These are phyloP conservation scores for Fulvia fulva DNA, from an alignment of 2,329 filamentous ascomycete genomes.

Conservation along the genomic window DNA sequence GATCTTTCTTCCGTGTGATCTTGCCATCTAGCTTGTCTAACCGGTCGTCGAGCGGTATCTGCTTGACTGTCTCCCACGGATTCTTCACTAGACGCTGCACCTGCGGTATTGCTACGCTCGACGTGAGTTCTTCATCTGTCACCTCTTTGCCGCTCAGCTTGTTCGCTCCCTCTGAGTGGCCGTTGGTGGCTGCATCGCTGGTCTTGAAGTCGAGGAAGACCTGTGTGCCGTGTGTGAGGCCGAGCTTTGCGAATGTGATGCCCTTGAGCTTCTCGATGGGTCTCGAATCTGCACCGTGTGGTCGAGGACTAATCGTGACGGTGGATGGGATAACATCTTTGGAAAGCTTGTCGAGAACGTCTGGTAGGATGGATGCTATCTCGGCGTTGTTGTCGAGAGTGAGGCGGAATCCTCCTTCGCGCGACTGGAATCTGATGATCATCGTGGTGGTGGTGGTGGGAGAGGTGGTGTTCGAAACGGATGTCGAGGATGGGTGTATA, in stretches of 20 bases:
- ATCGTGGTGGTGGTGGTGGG: slow-evolving; percentile 47
- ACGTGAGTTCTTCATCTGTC: slow-evolving; percentile 62
- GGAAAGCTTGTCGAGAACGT: slow-evolving; percentile 60
- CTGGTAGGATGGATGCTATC: slow-evolving; percentile 57
- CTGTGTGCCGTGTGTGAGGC: slow-evolving; percentile 74
- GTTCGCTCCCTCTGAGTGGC: slow-evolving; percentile 48
- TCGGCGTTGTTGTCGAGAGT: slow-evolving; percentile 69
- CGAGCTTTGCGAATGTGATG: slow-evolving; percentile 55
- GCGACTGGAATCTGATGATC: slow-evolving; percentile 82
- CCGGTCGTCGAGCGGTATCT: slow-evolving; percentile 80
- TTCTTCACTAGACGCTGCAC: slow-evolving; percentile 69
- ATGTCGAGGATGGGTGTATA: background rate
- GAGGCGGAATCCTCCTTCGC: slow-evolving; percentile 87
- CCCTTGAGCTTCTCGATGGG: slow-evolving; percentile 50
- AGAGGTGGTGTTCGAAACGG: slow-evolving; percentile 3
- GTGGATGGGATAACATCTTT: slow-evolving; percentile 52
- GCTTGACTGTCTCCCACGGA: slow-evolving; percentile 87
- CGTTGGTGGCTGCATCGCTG: slow-evolving; percentile 53
- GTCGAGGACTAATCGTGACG: slow-evolving; percentile 57
- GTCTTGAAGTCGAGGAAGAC: slow-evolving; percentile 76
- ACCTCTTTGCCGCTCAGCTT: slow-evolving; percentile 76
- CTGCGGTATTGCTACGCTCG: slow-evolving; percentile 55
- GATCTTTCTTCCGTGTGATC: slow-evolving; percentile 69
- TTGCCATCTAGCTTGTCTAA: slow-evolving; percentile 88
- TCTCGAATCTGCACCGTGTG: slow-evolving; percentile 57